Evolutionary conservation across 345 rosid genomes (phyloP).

Genomic region (Dimocarpus longan): DNA sequence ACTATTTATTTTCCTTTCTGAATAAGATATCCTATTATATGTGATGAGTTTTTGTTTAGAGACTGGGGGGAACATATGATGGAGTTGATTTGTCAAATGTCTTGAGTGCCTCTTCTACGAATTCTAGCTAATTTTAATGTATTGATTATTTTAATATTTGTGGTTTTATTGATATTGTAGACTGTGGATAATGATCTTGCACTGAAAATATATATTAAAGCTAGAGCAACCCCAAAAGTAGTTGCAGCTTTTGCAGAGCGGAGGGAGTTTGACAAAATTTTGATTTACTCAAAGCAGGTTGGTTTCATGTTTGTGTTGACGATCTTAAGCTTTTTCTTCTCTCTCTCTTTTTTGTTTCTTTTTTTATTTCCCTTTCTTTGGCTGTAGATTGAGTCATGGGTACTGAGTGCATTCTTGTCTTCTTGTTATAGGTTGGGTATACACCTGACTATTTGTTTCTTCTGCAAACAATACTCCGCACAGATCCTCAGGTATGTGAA

Average conservation of each 20-base stretch:
- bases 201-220: slow-evolving; percentile 90
- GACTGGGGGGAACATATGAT: slow-evolving; percentile 1
- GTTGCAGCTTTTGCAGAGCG: slow-evolving; percentile 99
- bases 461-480: slow-evolving; percentile 95
- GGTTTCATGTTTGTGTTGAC: slow-evolving; percentile 4
- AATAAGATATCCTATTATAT: not conserved
- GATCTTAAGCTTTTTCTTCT: not conserved
- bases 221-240: slow-evolving; percentile 96
- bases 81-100: not conserved
- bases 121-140: not conserved
- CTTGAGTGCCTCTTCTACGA: slow-evolving; percentile 4
- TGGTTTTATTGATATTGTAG: slow-evolving; percentile 44
- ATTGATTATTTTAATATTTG: slow-evolving; percentile 13
- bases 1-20: not conserved
- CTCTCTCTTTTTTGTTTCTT: not conserved
- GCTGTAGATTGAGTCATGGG: slow-evolving; percentile 10
- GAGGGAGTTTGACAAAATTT: slow-evolving; percentile 94
- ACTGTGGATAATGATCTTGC: slow-evolving; percentile 99
- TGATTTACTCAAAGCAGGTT: slow-evolving; percentile 96
- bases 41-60: not conserved
- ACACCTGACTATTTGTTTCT: slow-evolving; percentile 98
- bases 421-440: slow-evolving; percentile 77
- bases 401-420: slow-evolving; percentile 17
- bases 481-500: slow-evolving; percentile 90
- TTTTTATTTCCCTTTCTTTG: not conserved